Percentiles rank a stretch among this genome's conserved stretches.
These are phyloP conservation scores for Penicillium macrosclerotiorum DNA, from an alignment of 495 filamentous ascomycete species.

Conservation along the genomic window DNA sequence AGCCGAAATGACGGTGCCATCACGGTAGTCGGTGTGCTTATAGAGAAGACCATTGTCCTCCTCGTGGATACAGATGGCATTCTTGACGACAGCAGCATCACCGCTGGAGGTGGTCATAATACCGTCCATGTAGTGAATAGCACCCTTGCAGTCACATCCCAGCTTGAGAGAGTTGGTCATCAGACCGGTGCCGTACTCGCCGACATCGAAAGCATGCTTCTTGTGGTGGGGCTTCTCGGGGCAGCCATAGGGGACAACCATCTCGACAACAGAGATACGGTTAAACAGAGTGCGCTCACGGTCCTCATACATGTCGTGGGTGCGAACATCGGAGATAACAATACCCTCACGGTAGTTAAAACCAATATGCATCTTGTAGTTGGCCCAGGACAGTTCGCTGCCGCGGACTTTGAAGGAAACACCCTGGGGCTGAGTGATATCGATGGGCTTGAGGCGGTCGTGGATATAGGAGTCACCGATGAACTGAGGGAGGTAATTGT, in stretches of 20 bases:
- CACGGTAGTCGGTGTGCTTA: conserved; percentile 95
- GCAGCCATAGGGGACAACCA: conserved; percentile 96
- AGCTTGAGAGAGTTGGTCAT: conserved; percentile 91
- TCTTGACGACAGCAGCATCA: conserved; percentile 76
- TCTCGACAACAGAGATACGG: conserved; percentile 89
- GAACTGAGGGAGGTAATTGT: conserved; percentile 50
- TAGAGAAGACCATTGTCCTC: conserved; percentile 92
- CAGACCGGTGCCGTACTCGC: conserved; percentile 92
- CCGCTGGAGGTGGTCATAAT: conserved; percentile 82
- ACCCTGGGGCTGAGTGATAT: conserved; percentile 39
- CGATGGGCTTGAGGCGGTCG: conserved; percentile 38
- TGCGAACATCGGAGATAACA: conserved; percentile 86
- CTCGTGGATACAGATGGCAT: conserved; percentile 96
- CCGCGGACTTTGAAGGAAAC: conserved; percentile 41
- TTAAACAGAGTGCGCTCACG: conserved; percentile 80
- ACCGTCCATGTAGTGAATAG: conserved; percentile 88
- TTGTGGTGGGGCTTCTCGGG: conserved; percentile 89
- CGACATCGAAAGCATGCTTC: conserved; percentile 93
- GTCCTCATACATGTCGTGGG: conserved; percentile 83
- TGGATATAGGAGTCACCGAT: conserved; percentile 34
- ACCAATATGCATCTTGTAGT: conserved; percentile 53
- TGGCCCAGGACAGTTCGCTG: conserved; percentile 39
- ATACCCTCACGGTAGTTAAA: conserved; percentile 96
- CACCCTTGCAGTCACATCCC: conserved; percentile 94
- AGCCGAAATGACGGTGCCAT: conserved; percentile 82